Base-by-base conservation (phyloP, 179 eudicot species). In the Heliamphora pulchella region DNA sequence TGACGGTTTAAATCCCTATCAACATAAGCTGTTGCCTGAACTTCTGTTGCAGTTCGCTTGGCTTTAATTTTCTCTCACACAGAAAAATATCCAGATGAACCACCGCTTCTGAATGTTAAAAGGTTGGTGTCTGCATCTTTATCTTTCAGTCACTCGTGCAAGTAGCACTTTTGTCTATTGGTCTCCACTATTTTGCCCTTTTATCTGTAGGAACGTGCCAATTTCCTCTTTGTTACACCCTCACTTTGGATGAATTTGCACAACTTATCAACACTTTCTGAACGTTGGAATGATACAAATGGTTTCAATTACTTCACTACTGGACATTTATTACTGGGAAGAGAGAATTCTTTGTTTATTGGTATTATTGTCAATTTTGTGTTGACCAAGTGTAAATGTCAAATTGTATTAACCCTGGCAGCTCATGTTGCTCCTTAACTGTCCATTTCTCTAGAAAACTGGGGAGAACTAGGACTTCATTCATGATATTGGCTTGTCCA, bases 61-160 rank as follows among this genome's bases (percentile, higher is more conserved):
- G 99, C 84, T 75, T 91, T 96, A 83, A 91, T 93, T 80, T 96
- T 96, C 89, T 86, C 97, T 0, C 99, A 96, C 87, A 93, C 99
- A 10, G 93, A 91, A 82, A 92, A 88, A 7, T 96, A 96, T 87
- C 99, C 99, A 2, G 99, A 96, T 83, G 99, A 96, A 80, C 94
- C 95, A 69, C 99, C 99, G 6, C 87, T 96, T 86, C 82, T 96
- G 84, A 90, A 87, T 86, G 91, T 96, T 69, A 88, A 76, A 86
- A 93, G 98, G 99, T 95, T 78, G 78, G 88, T 83, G 10, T 51
- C 43, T 75, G 11, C 66, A 31, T 58, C 66, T 69, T 71, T 41
- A 75, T 77, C 54, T 5, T 54, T 58, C 57, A 39, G 7, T 17
- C 59, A 51, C 61, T 46, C 43, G 46, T 63, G 44, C 71, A 64